These are phyloP conservation scores for Linanthus parryae DNA, from an alignment of 148 eudicot species.

Conservation along the genomic window DNA sequence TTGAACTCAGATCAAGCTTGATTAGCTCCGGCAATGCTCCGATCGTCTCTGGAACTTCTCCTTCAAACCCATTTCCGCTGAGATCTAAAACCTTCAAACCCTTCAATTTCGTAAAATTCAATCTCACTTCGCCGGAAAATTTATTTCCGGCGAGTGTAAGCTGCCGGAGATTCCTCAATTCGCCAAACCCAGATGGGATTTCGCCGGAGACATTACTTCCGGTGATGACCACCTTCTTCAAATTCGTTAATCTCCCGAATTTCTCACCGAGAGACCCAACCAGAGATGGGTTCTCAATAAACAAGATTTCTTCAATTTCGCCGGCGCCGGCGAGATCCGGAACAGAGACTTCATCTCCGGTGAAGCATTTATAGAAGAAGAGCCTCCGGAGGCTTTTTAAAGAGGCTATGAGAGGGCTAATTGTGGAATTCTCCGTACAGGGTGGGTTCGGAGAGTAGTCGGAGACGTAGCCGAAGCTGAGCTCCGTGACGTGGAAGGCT, in stretches of 20 bases:
- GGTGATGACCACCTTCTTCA: slow-evolving; percentile 52
- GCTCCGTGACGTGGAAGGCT: slow-evolving; percentile 40
- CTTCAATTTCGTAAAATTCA: slow-evolving; percentile 24
- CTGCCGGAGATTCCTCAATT: slow-evolving; percentile 39
- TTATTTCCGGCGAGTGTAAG: slow-evolving; percentile 50
- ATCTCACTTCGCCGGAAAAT: slow-evolving; percentile 27
- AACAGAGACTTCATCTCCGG: slow-evolving; percentile 19
- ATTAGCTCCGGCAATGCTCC: slow-evolving; percentile 33
- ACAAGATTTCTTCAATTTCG: slow-evolving; percentile 57
- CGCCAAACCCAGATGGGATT: slow-evolving; percentile 43
- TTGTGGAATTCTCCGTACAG: slow-evolving; percentile 36
- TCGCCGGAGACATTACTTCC: slow-evolving; percentile 55
- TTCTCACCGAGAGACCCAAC: slow-evolving; percentile 35
- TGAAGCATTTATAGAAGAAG: slow-evolving; percentile 78
- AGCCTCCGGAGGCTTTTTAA: slow-evolving; percentile 54
- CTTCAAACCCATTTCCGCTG: slow-evolving; percentile 44
- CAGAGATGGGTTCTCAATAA: slow-evolving; percentile 56
- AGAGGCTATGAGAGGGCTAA: slow-evolving; percentile 31
- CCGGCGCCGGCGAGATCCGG: slow-evolving; percentile 21
- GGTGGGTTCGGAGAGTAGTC: slow-evolving; percentile 69
- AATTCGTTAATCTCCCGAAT: slow-evolving; percentile 22
- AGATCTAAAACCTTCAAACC: slow-evolving; percentile 59
- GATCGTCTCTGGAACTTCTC: slow-evolving; percentile 42
- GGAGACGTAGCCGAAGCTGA: slow-evolving; percentile 64
- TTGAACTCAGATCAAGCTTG: slow-evolving; percentile 59